Conservation (phyloP, 139 green algal genomes). For the Dunaliella sp. region DNA sequence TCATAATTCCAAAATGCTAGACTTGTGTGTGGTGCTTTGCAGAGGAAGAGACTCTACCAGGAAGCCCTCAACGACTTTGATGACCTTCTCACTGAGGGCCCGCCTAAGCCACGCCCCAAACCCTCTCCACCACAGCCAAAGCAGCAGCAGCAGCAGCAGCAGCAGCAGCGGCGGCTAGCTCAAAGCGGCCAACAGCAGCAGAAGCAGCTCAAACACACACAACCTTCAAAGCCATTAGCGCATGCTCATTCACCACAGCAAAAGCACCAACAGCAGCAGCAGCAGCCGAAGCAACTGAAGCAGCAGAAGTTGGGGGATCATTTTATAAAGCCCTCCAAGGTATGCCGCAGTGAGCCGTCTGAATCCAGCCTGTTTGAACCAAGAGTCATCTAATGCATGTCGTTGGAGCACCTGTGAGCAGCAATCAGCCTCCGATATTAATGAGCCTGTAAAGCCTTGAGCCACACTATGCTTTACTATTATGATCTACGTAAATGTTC, state of each 20-base stretch:
- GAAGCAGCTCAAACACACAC: not conserved
- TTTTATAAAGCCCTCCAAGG: too few relatives aligned
- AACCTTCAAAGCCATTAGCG: not conserved
- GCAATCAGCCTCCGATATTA: too few relatives aligned
- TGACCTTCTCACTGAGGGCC: slow-evolving; percentile 17
- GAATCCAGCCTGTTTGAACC: too few relatives aligned
- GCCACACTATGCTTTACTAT: too few relatives aligned
- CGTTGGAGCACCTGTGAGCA: too few relatives aligned
- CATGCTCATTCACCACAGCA: not conserved
- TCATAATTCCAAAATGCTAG: too few relatives aligned
- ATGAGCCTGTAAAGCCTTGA: too few relatives aligned
- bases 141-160: not conserved
- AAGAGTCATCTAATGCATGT: too few relatives aligned
- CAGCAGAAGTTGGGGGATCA: too few relatives aligned
- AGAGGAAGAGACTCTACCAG: slow-evolving; percentile 9
- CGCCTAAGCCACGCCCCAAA: not conserved
- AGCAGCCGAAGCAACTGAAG: not conserved
- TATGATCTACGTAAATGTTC: too few relatives aligned
- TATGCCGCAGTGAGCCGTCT: too few relatives aligned
- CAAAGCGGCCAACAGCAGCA: not conserved
- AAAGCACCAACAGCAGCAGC: not conserved
- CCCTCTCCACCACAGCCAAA: not conserved
- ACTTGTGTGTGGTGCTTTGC: too few relatives aligned
- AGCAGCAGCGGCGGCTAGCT: not conserved
- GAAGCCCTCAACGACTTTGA: slow-evolving; percentile 19